A percentile compares a stretch with the other conserved stretches of the same genome.
Evolutionary conservation across 2,329 filamentous ascomycete genomes (phyloP).

Genomic region (Fusarium sp.): DNA sequence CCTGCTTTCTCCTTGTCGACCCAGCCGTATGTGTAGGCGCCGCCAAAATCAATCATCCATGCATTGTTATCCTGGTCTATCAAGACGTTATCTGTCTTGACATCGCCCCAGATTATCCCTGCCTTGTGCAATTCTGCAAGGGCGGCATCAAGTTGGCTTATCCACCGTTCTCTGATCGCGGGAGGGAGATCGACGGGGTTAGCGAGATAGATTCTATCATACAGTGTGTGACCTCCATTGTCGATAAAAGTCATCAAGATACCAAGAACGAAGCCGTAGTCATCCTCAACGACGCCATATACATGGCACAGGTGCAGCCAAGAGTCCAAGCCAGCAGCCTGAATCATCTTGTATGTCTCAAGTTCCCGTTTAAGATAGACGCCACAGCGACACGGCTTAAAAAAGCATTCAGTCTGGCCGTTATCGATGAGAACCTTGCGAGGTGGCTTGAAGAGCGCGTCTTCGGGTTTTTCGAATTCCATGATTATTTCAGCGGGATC

Average conservation of each 20-base stretch:
- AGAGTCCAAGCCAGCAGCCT: constrained; percentile 15
- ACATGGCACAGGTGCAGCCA: constrained; percentile 29
- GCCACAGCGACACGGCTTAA: constrained; percentile 32
- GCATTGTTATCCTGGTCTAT: not conserved
- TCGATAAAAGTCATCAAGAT: constrained; percentile 29
- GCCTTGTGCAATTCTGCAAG: not conserved
- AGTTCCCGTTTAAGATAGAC: constrained; percentile 30
- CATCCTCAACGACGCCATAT: constrained; percentile 36
- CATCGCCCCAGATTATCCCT: not conserved
- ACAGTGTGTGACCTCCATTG: not conserved
- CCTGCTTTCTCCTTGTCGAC: not conserved
- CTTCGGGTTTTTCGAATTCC: constrained; percentile 28
- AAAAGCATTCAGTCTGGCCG: constrained; percentile 34
- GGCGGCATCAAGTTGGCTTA: constrained; percentile 9
- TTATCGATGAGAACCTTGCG: constrained; percentile 36
- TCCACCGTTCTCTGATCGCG: constrained; percentile 29
- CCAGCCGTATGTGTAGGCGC: not conserved
- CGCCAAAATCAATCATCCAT: constrained; percentile 9
- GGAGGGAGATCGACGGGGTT: constrained; percentile 14
- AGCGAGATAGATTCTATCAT: not conserved
- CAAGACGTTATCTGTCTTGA: not conserved
- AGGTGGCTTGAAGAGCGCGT: constrained; percentile 38
- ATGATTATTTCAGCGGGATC: constrained; percentile 33
- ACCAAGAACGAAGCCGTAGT: constrained; percentile 23
- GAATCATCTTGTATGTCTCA: constrained; percentile 25